These are phyloP conservation scores for Brassica nigra DNA, from an alignment of 345 rosid genomes.

Conservation along the genomic window DNA sequence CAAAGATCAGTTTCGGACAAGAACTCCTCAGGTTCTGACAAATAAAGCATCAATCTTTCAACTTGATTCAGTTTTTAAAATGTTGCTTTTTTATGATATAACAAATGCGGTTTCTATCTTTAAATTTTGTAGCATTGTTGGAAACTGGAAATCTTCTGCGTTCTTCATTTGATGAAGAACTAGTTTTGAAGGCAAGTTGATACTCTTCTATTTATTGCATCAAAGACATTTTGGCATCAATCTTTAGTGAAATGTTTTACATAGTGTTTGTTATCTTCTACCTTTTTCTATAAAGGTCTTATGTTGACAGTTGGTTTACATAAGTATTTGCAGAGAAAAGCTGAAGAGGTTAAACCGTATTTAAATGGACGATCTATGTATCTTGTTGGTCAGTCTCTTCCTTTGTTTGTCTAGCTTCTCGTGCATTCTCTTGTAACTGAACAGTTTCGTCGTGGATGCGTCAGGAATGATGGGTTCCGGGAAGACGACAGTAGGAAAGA, in stretches of 20 bases:
- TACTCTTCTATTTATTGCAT: background rate
- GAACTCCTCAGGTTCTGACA: constrained; percentile 56
- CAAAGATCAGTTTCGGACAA: constrained; percentile 46
- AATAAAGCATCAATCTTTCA: constrained; percentile 19
- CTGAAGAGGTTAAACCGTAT: constrained; percentile 69
- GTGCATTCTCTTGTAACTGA: background rate
- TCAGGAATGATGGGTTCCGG: constrained; percentile 99
- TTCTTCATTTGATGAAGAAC: constrained; percentile 52
- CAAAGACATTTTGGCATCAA: background rate
- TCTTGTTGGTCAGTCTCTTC: constrained; percentile 84
- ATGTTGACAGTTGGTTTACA: constrained; percentile 31
- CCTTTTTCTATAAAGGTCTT: background rate
- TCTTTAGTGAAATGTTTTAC: constrained; percentile 2
- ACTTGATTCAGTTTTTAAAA: background rate
- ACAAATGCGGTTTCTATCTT: constrained; percentile 10
- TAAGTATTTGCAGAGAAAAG: constrained; percentile 61
- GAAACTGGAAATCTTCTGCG: constrained; percentile 53
- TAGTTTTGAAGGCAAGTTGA: constrained; percentile 61
- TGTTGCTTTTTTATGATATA: constrained; percentile 13
- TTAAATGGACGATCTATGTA: constrained; percentile 76
- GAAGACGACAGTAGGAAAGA: constrained; percentile 86
- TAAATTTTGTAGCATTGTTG: constrained; percentile 54
- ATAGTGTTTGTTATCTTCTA: constrained; percentile 1
- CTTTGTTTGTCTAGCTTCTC: constrained; percentile 5
- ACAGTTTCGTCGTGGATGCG: background rate